These are phyloP conservation scores for Rhodamnia rubescens DNA, from an alignment of 345 rosid genomes.

Conservation along the genomic window DNA sequence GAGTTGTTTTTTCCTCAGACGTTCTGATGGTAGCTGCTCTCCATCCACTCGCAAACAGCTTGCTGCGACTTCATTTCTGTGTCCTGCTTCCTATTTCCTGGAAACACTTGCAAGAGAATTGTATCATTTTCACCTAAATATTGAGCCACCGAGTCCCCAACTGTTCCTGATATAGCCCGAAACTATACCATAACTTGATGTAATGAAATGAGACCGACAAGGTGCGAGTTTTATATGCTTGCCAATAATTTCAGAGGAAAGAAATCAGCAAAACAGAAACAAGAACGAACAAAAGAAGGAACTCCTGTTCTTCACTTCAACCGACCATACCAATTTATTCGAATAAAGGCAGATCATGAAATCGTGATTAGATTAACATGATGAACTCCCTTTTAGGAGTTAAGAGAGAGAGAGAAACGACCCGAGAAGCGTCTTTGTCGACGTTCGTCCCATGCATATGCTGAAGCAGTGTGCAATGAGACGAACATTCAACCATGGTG, in stretches of 20 bases:
- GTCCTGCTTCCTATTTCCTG: not conserved
- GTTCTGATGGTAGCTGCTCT: not conserved
- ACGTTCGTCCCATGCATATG: not conserved
- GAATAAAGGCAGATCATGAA: not conserved
- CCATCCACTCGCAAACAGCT: not conserved
- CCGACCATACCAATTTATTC: not conserved
- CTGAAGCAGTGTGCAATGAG: not conserved
- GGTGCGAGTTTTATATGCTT: not conserved
- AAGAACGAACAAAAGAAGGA: not conserved
- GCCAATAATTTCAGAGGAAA: not conserved
- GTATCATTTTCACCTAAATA: not conserved
- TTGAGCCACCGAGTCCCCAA: not conserved
- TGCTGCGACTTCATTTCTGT: not conserved
- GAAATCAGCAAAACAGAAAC: not conserved
- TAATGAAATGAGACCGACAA: not conserved
- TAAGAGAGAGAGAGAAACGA: not conserved
- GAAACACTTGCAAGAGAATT: not conserved
- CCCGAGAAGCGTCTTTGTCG: not conserved
- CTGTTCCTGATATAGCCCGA: not conserved
- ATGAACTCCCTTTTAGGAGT: not conserved
- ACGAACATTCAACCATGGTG: not conserved
- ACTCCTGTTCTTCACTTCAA: not conserved
- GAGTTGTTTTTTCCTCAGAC: not conserved
- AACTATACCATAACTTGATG: not conserved
- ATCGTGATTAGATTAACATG: not conserved